Base-by-base conservation (phyloP, 164 flowering plant genomes). In the Aristolochia californica region DNA sequence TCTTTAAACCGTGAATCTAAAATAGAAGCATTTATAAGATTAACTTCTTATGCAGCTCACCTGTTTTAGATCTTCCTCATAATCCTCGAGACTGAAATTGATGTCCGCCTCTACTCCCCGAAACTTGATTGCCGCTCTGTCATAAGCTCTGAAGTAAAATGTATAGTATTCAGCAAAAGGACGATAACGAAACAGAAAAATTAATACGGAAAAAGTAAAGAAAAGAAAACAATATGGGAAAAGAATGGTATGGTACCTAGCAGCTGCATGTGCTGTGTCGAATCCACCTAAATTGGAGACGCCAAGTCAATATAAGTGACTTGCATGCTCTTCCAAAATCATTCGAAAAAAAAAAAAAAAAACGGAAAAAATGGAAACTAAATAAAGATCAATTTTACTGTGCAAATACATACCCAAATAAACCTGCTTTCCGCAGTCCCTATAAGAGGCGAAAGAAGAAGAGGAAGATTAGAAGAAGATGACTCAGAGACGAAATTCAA, bases 351-450 rank as follows among this genome's bases (percentile, higher is more conserved):
- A 50, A n/a, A n/a, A n/a, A n/a, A n/a, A 43, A 50, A n/a, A n/a
- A n/a, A n/a, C n/a, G n/a, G 48, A 53, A 7, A 10, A 62, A 54
- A 34, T 4, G 40, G 40, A 34, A 34, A 2, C 55, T 25, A 54
- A 45, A 45, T 13, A 25, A 26, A 26, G 40, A 26, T 13, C n/a
- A 13, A 27, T 24, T 27, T 13, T 40, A 21, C 22, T 20, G 10
- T 25, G 27, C 9, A 13, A 28, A 26, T 45, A 48, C 77, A 13
- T 77, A 91, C 98, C 98, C 56, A 91, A 71, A 72, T 91, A 91
- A 62, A 91, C 98, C 75, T 91, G 98, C 59, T 91, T 91, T 53
- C 98, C 98, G 68, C 95, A 88, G 60, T 91, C 98, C 98, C 98
- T 91, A 81, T 63, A 70, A 20, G 43, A 16, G 18, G 8, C 8